Evolutionary conservation across 2,329 filamentous ascomycete species (phyloP).

Genomic region (Epichloe coenophiala): DNA sequence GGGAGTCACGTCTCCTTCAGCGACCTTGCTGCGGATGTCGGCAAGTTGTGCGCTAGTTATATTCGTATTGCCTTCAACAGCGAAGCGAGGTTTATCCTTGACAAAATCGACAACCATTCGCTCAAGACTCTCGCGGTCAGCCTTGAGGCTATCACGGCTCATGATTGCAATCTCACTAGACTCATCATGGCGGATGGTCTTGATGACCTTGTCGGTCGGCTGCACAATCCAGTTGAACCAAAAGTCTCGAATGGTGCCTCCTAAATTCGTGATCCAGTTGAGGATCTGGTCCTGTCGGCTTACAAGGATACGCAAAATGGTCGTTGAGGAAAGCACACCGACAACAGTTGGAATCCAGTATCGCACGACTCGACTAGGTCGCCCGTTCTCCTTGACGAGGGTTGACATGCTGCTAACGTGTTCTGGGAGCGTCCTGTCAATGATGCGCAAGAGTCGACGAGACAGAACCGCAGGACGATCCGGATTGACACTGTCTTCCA

Average conservation of each 20-base stretch:
- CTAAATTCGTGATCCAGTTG: slow-evolving; percentile 68
- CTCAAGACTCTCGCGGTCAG: slow-evolving; percentile 82
- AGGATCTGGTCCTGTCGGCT: slow-evolving; percentile 65
- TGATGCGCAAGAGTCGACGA: slow-evolving; percentile 52
- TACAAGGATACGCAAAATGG: slow-evolving; percentile 65
- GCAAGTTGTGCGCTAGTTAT: slow-evolving; percentile 58
- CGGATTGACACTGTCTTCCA: slow-evolving; percentile 29
- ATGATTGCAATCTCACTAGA: slow-evolving; percentile 92
- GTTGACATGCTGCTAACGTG: slow-evolving; percentile 45
- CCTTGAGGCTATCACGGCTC: slow-evolving; percentile 82
- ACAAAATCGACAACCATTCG: slow-evolving; percentile 98
- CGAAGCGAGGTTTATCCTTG: slow-evolving; percentile 59
- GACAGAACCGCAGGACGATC: slow-evolving; percentile 48
- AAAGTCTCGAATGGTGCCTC: slow-evolving; percentile 70
- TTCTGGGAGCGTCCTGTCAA: slow-evolving; percentile 53
- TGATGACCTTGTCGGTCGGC: slow-evolving; percentile 67
- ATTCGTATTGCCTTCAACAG: slow-evolving; percentile 28
- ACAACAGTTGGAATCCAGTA: slow-evolving; percentile 76
- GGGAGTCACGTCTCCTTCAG: slow-evolving; percentile 84
- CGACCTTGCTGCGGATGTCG: slow-evolving; percentile 65
- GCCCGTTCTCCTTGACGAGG: slow-evolving; percentile 53
- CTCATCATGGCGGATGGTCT: slow-evolving; percentile 85
- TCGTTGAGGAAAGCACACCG: slow-evolving; percentile 70
- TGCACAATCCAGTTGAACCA: slow-evolving; percentile 95
- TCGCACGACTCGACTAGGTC: slow-evolving; percentile 59